A percentile compares a stretch with the other conserved stretches of the same genome.
These are phyloP conservation scores for Coelastrella sp. DNA, from an alignment of 139 green algal genomes.

Conservation along the genomic window DNA sequence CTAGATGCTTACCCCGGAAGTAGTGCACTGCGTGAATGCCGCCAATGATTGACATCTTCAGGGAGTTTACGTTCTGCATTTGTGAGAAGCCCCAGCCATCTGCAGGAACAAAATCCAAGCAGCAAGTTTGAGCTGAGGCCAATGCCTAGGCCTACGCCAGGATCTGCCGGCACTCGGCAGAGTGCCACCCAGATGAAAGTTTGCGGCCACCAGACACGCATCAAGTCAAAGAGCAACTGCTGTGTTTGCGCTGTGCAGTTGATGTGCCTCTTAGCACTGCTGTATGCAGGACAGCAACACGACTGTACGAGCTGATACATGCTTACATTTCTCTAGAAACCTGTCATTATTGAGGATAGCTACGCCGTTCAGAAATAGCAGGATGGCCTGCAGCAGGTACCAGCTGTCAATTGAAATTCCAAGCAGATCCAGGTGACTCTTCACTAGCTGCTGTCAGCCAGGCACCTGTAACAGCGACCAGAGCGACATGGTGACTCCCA, in stretches of 20 bases:
- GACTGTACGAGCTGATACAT: background rate
- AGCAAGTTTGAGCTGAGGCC: background rate
- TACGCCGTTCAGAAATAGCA: slow-evolving; percentile 89
- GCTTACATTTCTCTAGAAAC: slow-evolving; percentile 89
- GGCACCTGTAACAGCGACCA: slow-evolving; percentile 88
- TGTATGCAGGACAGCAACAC: too few species aligned
- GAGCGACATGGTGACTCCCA: slow-evolving; percentile 75
- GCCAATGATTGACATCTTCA: slow-evolving; percentile 92
- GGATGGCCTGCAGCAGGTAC: slow-evolving; percentile 67
- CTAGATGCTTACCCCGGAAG: slow-evolving; percentile 75
- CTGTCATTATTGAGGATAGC: slow-evolving; percentile 94
- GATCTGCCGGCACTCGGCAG: too few species aligned
- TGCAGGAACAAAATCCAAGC: slow-evolving; percentile 50
- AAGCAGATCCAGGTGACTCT: too few species aligned
- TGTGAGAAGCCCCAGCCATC: slow-evolving; percentile 89
- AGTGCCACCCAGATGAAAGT: too few species aligned
- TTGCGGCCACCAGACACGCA: too few species aligned
- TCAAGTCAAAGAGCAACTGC: too few species aligned
- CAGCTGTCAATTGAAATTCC: too few species aligned
- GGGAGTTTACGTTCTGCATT: slow-evolving; percentile 69
- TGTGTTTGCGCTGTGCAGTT: too few species aligned
- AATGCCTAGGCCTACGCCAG: too few species aligned
- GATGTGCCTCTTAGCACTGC: too few species aligned
- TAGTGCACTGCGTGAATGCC: slow-evolving; percentile 89
- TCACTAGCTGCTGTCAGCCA: background rate